These are phyloP conservation scores for Ilyonectria robusta DNA, from an alignment of 2,329 filamentous ascomycete species.

Conservation along the genomic window DNA sequence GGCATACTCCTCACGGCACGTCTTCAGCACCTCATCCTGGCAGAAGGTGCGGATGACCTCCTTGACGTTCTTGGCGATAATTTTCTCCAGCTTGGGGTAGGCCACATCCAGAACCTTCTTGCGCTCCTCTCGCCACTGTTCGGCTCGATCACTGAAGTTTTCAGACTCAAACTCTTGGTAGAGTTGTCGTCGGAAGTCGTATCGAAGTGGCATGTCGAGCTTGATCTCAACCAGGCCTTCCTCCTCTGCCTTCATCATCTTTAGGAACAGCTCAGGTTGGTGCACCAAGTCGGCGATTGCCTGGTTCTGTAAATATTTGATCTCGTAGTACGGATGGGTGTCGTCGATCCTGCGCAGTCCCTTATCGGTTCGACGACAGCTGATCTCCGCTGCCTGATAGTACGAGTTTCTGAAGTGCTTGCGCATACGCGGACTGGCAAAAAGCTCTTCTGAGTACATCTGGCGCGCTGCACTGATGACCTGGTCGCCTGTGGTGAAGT, in stretches of 20 bases:
- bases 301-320: slow-evolving; percentile 96
- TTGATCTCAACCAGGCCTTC: slow-evolving; percentile 92
- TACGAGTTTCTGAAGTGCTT: slow-evolving; percentile 87
- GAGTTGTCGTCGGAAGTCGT: slow-evolving; percentile 82
- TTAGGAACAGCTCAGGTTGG: slow-evolving; percentile 90
- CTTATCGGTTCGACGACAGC: slow-evolving; percentile 93
- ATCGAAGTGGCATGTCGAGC: slow-evolving; percentile 81
- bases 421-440: slow-evolving; percentile 88
- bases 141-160: slow-evolving; percentile 93
- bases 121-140: slow-evolving; percentile 93
- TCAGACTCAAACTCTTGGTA: slow-evolving; percentile 92
- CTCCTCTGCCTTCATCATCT: slow-evolving; percentile 97
- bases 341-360: slow-evolving; percentile 94
- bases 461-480: slow-evolving; percentile 85
- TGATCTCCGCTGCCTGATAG: slow-evolving; percentile 87
- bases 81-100: slow-evolving; percentile 83
- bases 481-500: slow-evolving; percentile 81
- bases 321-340: slow-evolving; percentile 95
- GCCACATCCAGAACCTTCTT: slow-evolving; percentile 87
- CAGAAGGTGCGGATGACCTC: slow-evolving; percentile 94
- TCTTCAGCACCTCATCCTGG: slow-evolving; percentile 90
- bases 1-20: slow-evolving; percentile 90
- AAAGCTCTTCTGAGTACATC: slow-evolving; percentile 93
- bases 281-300: slow-evolving; percentile 85
- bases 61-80: slow-evolving; percentile 93